A percentile compares a stretch with the other conserved stretches of the same genome.
Evolutionary conservation across 306 rosid genomes (phyloP).

Genomic region (Carpinus viminea): DNA sequence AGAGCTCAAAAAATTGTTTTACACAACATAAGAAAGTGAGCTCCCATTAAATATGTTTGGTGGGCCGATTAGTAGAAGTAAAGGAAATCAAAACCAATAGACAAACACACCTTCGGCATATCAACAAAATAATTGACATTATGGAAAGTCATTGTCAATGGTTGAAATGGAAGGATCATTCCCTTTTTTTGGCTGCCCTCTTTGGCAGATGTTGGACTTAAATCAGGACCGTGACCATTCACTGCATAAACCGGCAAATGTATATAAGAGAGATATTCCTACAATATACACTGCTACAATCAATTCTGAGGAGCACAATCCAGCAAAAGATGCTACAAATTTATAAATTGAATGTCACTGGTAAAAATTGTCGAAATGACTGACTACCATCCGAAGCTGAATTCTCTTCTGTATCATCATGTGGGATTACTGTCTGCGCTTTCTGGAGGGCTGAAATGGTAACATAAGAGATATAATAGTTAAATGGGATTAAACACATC

Average conservation of each 20-base stretch:
- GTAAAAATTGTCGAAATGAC: slow-evolving; percentile 22
- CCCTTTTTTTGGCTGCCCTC: slow-evolving; percentile 48
- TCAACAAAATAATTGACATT: slow-evolving; percentile 86
- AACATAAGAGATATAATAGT: slow-evolving; percentile 8
- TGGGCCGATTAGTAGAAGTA: background rate
- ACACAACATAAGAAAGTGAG: slow-evolving; percentile 3
- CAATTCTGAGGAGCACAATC: background rate
- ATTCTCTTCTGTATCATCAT: slow-evolving; percentile 41
- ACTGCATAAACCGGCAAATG: slow-evolving; percentile 39
- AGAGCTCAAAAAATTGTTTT: background rate
- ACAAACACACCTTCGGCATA: slow-evolving; percentile 70
- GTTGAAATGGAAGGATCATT: slow-evolving; percentile 94
- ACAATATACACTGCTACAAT: background rate
- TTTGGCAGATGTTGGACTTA: slow-evolving; percentile 22
- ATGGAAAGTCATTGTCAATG: slow-evolving; percentile 85
- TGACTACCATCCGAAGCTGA: slow-evolving; percentile 42
- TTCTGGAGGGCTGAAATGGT: slow-evolving; percentile 53
- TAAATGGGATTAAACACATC: background rate
- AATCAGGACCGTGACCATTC: slow-evolving; percentile 11
- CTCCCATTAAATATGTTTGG: slow-evolving; percentile 5
- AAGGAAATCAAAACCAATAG: background rate
- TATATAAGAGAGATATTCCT: slow-evolving; percentile 13
- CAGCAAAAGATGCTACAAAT: background rate
- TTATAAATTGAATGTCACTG: background rate
- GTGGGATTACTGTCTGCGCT: slow-evolving; percentile 51